Conservation (phyloP, 768 basidiomycete species). For the Tulasnella sp. region DNA sequence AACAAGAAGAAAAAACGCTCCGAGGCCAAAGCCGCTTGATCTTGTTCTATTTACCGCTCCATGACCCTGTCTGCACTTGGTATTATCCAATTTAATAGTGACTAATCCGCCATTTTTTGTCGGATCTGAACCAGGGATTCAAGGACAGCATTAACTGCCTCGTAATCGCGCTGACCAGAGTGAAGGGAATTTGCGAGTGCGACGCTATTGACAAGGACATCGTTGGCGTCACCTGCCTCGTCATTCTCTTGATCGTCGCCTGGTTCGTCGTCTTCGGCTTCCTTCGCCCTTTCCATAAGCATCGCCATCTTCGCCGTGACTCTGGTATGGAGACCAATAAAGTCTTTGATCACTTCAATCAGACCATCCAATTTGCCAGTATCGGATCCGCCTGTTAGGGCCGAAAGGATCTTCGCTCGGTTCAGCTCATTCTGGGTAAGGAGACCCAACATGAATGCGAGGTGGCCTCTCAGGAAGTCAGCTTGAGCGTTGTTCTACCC, state of each 20-base stretch:
- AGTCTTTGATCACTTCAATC: slow-evolving; percentile 43
- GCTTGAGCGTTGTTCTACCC: slow-evolving; percentile 30
- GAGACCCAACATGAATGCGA: slow-evolving; percentile 67
- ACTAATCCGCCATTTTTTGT: background rate
- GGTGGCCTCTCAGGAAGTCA: slow-evolving; percentile 57
- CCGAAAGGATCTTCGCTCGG: slow-evolving; percentile 38
- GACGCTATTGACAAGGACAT: slow-evolving; percentile 30
- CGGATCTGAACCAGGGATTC: slow-evolving; percentile 31
- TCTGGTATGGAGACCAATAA: slow-evolving; percentile 45
- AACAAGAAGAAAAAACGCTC: slow-evolving; percentile 23
- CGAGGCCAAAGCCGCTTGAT: background rate
- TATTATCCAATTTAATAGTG: background rate
- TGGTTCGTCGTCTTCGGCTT: background rate
- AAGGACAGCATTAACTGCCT: slow-evolving; percentile 31
- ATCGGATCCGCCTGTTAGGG: slow-evolving; percentile 40
- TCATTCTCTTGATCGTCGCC: background rate
- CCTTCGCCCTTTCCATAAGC: slow-evolving; percentile 30
- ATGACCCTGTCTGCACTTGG: background rate
- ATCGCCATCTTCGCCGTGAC: slow-evolving; percentile 30
- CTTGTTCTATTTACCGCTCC: background rate
- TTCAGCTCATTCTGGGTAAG: slow-evolving; percentile 40
- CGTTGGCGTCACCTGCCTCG: slow-evolving; percentile 27
- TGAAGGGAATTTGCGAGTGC: slow-evolving; percentile 5
- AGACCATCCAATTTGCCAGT: slow-evolving; percentile 39
- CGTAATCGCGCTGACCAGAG: slow-evolving; percentile 26